These are phyloP conservation scores for Auxenochlorella pyrenoidosa DNA, from an alignment of 139 green algal genomes.

Conservation along the genomic window DNA sequence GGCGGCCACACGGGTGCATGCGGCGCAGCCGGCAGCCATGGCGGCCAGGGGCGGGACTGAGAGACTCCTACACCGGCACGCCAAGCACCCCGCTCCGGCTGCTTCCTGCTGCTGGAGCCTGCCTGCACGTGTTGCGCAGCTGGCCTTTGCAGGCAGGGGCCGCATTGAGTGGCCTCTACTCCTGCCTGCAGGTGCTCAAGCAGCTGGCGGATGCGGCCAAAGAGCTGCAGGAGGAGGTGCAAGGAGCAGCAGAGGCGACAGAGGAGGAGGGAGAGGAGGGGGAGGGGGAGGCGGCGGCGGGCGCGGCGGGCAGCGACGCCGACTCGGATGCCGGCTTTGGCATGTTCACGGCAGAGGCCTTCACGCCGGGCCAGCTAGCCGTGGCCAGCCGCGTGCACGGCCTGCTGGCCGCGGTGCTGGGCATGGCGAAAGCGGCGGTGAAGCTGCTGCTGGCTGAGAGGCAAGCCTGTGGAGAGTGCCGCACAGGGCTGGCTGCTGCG, in stretches of 20 bases:
- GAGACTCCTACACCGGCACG: too few species aligned
- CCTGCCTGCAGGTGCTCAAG: constrained; percentile 17
- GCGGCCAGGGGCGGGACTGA: too few species aligned
- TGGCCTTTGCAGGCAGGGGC: too few species aligned
- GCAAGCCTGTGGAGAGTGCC: not conserved
- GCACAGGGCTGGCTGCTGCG: not conserved
- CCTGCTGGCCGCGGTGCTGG: not conserved
- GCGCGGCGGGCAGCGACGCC: not conserved
- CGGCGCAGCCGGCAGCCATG: too few species aligned
- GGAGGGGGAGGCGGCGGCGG: not conserved
- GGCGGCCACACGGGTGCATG: too few species aligned
- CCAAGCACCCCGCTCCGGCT: too few species aligned
- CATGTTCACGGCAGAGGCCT: not conserved
- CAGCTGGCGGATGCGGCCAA: constrained; percentile 17
- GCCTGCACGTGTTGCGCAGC: too few species aligned
- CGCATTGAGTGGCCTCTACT: too few species aligned
- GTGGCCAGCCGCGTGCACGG: not conserved
- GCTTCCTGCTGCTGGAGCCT: too few species aligned
- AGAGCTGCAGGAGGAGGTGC: not conserved
- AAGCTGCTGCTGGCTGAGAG: constrained; percentile 7
- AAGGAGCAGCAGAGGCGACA: not conserved
- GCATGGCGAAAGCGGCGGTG: not conserved
- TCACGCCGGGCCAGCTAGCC: not conserved
- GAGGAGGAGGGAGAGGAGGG: not conserved
- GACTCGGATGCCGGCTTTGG: constrained; percentile 17